Conservation (phyloP, 805 yeast genomes). For the Monosporozyma solicola region DNA sequence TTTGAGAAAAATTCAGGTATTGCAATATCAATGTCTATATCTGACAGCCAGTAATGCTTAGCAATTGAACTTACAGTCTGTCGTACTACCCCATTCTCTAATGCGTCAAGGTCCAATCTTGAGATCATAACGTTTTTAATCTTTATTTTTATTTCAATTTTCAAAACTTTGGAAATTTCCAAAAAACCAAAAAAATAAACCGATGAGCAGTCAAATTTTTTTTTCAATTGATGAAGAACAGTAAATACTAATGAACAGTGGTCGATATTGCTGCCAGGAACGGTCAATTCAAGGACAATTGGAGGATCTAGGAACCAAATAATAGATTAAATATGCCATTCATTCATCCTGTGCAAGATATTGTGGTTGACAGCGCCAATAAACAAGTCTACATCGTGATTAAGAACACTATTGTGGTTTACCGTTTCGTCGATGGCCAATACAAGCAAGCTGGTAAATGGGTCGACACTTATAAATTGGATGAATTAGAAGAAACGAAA, state of each 20-base stretch:
- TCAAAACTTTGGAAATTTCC: not conserved
- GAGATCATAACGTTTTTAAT: not conserved
- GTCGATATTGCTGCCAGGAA: not conserved
- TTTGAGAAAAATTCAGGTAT: not conserved
- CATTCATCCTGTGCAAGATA: conserved; percentile 67
- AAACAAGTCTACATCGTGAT: conserved; percentile 45
- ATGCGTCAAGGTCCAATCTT: not conserved
- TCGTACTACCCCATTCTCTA: not conserved
- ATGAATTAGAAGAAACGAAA: conserved; percentile 34
- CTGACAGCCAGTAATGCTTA: not conserved
- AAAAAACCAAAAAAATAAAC: not conserved
- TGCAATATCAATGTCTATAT: not conserved
- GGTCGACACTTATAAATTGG: conserved; percentile 48
- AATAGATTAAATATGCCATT: conserved; percentile 15
- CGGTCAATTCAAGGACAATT: not conserved
- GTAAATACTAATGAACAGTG: not conserved
- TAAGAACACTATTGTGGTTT: conserved; percentile 52
- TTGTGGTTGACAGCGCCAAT: conserved; percentile 39
- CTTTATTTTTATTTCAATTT: not conserved
- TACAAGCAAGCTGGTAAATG: conserved; percentile 40
- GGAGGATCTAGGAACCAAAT: not conserved
- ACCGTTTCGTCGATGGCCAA: conserved; percentile 32
- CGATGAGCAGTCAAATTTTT: not conserved
- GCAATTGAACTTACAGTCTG: not conserved
- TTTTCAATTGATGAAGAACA: not conserved